phyloP scores from a whole-genome alignment of 768 basidiomycete species.

The Mycena crocata region DNA sequence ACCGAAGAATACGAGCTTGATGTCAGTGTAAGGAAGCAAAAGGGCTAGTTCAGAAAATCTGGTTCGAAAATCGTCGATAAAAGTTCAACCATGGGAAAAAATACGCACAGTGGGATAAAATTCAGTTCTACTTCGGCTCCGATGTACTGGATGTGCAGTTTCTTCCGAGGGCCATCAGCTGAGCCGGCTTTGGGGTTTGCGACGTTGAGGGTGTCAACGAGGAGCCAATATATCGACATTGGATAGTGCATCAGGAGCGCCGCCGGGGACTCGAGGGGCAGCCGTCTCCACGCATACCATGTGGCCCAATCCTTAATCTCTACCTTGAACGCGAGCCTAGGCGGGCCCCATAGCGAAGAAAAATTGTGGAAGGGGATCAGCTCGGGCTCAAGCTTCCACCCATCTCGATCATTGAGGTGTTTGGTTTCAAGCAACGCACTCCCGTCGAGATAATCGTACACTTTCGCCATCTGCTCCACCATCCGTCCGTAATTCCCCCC shows the following conservation, averaged over 20 bases:
- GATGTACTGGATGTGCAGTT: slow-evolving; percentile 50
- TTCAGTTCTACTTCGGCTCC: slow-evolving; percentile 58
- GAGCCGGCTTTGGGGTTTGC: slow-evolving; percentile 30
- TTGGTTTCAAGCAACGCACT: slow-evolving; percentile 43
- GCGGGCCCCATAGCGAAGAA: slow-evolving; percentile 36
- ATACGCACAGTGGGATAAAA: slow-evolving; percentile 54
- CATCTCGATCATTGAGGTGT: slow-evolving; percentile 43
- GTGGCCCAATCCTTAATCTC: slow-evolving; percentile 50
- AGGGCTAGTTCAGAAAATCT: slow-evolving; percentile 35
- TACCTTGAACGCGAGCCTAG: slow-evolving; percentile 40
- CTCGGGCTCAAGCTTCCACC: slow-evolving; percentile 48
- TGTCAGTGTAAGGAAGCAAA: slow-evolving; percentile 37
- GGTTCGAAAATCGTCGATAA: neutral
- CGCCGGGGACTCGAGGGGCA: slow-evolving; percentile 54
- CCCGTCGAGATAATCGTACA: slow-evolving; percentile 46
- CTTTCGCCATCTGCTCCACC: slow-evolving; percentile 15
- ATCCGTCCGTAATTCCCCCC: neutral
- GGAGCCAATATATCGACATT: slow-evolving; percentile 50
- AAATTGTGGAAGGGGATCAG: slow-evolving; percentile 40
- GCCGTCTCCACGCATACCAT: slow-evolving; percentile 56
- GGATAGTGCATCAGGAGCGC: slow-evolving; percentile 54
- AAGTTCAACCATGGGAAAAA: neutral
- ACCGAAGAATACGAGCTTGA: slow-evolving; percentile 55
- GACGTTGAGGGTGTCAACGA: slow-evolving; percentile 46
- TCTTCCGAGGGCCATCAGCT: slow-evolving; percentile 38